Evolutionary conservation across 257 asterid species (phyloP).

Genomic region (Cinchona pubescens): DNA sequence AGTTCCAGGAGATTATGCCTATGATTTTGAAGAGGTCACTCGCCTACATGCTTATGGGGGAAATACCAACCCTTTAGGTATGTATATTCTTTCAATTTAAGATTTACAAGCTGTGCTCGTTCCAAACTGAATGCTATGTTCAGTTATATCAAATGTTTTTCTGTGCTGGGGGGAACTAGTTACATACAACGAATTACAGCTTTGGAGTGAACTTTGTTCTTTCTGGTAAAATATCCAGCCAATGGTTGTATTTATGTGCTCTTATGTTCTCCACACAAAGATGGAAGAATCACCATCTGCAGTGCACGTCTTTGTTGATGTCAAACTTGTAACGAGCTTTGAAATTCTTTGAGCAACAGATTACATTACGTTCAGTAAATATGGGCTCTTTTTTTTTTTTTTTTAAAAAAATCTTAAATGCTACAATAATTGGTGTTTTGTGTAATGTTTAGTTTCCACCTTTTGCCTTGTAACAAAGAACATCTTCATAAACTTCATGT

Average conservation of each 20-base stretch:
- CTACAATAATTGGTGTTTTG: background rate
- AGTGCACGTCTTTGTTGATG: background rate
- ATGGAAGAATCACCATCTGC: background rate
- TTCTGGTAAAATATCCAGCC: background rate
- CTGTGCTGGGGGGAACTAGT: background rate
- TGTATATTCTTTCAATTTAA: conserved; percentile 19
- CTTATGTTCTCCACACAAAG: background rate
- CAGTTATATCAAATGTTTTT: background rate
- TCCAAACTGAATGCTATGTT: background rate
- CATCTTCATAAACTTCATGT: background rate
- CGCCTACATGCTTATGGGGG: conserved; percentile 71
- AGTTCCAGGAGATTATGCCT: conserved; percentile 90
- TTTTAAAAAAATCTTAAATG: too few species aligned
- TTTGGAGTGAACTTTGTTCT: background rate
- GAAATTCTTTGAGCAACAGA: background rate
- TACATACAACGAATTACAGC: background rate
- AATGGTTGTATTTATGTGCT: background rate
- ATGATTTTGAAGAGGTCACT: conserved; percentile 75
- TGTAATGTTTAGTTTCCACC: too few species aligned
- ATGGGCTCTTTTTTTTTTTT: background rate
- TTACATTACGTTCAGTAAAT: background rate
- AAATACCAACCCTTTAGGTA: conserved; percentile 70
- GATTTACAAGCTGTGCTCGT: background rate
- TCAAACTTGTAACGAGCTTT: background rate
- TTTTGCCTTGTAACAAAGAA: background rate